Evolutionary conservation across 768 basidiomycete species (phyloP), one percentile per base, ranked within the genome.

Genomic region (Lentinula detonsa): DNA sequence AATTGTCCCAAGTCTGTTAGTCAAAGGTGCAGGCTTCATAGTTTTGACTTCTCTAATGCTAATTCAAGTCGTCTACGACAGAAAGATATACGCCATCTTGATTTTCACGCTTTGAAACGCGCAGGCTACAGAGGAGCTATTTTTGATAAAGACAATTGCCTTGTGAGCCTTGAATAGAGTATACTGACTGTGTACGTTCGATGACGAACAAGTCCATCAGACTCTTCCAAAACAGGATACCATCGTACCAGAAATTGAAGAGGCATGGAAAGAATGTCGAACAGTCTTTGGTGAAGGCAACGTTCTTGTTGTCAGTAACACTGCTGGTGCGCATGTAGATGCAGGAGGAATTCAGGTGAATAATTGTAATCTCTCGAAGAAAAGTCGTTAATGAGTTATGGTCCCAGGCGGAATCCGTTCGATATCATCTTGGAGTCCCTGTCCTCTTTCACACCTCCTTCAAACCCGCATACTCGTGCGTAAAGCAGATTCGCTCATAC

Each of bases 131-230:
- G 85, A 50, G 94, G 91, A n/a, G 91, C 89, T 3, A 85, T 99
- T 1, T 90, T 98, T 65, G 96, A 98, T 81, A 98, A 98, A 75
- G 96, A 99, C 70, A 98, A 99, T 67, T 98, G 96, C 69, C 74
- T 98, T 65, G 96, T 93, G 64, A 33, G 88, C 16, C 21, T 18
- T 23, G 3, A n/a, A 8, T 9, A 3, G 46, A 48, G 21, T 4
- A 23, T n/a, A 18, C n/a, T 46, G 9, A 21, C 21, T 46, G 9
- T 48, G 9, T 10, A 33, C 11, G 37, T 13, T 33, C 13, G n/a
- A 5, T 40, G 4, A 56, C 15, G 55, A 31, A 42, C 9, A 10
- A 53, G 16, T 43, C 35, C 18, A 15, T 28, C 52, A 97, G 96
- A 96, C 96, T 2, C 70, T 85, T 35, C 96, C 96, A 0, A 75